phyloP scores from a whole-genome alignment of 192 early-diverging fungal genomes.

The Backusella parvicylindrica region DNA sequence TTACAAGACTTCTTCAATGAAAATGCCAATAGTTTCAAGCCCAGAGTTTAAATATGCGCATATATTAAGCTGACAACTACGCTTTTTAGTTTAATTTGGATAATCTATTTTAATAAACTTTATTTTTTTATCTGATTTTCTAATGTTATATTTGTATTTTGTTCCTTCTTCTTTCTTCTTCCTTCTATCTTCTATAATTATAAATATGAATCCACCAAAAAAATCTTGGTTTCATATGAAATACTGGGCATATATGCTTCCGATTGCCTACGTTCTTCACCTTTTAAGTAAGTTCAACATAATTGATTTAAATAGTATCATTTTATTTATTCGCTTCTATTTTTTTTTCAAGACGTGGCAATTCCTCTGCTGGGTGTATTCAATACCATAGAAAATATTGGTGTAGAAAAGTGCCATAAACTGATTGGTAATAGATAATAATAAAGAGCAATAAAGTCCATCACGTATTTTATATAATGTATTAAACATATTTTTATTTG shows the following conservation, averaged over 20 bases:
- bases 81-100: neutral
- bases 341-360: neutral
- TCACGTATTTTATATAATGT: neutral
- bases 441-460: neutral
- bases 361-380: neutral
- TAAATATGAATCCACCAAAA: neutral
- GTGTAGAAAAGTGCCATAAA: neutral
- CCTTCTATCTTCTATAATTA: neutral
- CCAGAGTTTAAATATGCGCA: conserved; percentile 19
- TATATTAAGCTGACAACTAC: neutral
- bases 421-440: conserved; percentile 5
- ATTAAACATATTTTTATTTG: neutral
- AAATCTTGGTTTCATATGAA: conserved; percentile 11
- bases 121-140: neutral
- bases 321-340: neutral
- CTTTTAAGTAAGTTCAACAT: neutral
- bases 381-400: neutral
- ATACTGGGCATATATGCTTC: neutral
- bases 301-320: neutral
- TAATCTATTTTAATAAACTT: neutral
- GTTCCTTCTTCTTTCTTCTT: neutral
- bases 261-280: neutral
- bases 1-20: conserved; percentile 25
- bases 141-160: neutral
- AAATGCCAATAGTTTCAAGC: conserved; percentile 30